phyloP scores from a whole-genome alignment of 352 stramenopile species.

The Bremia lactucae region DNA sequence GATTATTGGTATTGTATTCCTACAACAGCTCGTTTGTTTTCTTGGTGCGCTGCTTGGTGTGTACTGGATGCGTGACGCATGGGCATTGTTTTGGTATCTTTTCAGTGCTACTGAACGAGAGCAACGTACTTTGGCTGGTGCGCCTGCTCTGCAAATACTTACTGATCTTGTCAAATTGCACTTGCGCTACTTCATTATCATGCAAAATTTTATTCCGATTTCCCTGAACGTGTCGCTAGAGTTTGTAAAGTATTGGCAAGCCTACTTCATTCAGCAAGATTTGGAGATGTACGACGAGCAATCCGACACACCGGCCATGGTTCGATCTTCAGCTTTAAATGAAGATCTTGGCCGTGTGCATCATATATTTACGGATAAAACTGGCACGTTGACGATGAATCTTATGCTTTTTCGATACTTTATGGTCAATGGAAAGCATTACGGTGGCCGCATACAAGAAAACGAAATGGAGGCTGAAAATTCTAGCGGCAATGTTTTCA shows the following conservation, averaged over 20 bases:
- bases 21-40: constrained; percentile 65
- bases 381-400: constrained; percentile 92
- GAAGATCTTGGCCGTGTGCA: constrained; percentile 89
- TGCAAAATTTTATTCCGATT: constrained; percentile 96
- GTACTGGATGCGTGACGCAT: constrained; percentile 58
- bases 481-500: not conserved
- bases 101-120: constrained; percentile 10
- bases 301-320: constrained; percentile 80
- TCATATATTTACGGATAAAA: constrained; percentile 93
- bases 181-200: constrained; percentile 92
- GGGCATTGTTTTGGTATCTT: constrained; percentile 62
- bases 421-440: constrained; percentile 87
- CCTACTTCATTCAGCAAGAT: constrained; percentile 90
- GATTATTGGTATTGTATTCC: constrained; percentile 63
- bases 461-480: constrained; percentile 32
- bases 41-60: constrained; percentile 52
- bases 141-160: constrained; percentile 27
- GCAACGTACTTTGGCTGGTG: constrained; percentile 6
- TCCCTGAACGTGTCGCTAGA: constrained; percentile 98
- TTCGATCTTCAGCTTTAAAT: constrained; percentile 79
- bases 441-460: constrained; percentile 70
- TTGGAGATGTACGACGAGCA: constrained; percentile 86
- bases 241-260: constrained; percentile 93
- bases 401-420: constrained; percentile 95
- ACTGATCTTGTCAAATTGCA: constrained; percentile 73